Evolutionary conservation across 2,329 filamentous ascomycete genomes (phyloP), one percentile per base, ranked within the genome.

Genomic region (Hymenotorrendiella dingleyae): DNA sequence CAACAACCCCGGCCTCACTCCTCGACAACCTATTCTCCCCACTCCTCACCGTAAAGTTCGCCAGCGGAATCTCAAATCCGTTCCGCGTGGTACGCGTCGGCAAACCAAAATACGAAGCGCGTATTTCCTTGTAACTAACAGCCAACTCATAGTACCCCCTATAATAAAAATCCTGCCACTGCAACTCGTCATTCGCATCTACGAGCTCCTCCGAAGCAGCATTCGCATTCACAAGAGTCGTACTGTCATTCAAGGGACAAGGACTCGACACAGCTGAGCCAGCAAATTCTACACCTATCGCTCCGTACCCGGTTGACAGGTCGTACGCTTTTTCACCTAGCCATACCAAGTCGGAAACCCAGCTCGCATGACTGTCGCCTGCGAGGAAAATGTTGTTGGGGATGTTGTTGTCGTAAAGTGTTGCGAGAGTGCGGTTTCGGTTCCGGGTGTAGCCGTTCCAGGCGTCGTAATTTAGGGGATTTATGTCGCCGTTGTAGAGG

Each of bases 81-180:
- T 84, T 85, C 32, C 78, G 68, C 4, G 64, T 71, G 19, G 73
- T 65, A 4, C 84, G 68, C 1, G 73, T 79, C 0, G 81, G 80
- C 56, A 74, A 56, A 29, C 79, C 83, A 52, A 80, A 88, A 64
- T 73, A 88, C 10, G 69, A 68, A 0, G 82, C 82, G n/a, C 74
- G 67, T 2, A 84, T 69, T 33, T 72, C 65, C 9, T 80, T 68
- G 17, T 74, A 68, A 16, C 65, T 68, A 42, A 85, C 66, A 36
- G 73, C 70, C 29, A 87, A 65, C 56, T 83, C 74, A 52, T 79
- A 86, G 64, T 88, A 88, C 1, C 84, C 84, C 14, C 83, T 72
- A 61, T 86, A 88, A 60, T 84, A 87, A 6, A 80, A 61, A 44
- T 87, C 83, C 53, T 82, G 77, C 84, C 82, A 88, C 55, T 84